Evolutionary conservation across 164 flowering plant genomes (phyloP).

Genomic region (Annona squamosa): DNA sequence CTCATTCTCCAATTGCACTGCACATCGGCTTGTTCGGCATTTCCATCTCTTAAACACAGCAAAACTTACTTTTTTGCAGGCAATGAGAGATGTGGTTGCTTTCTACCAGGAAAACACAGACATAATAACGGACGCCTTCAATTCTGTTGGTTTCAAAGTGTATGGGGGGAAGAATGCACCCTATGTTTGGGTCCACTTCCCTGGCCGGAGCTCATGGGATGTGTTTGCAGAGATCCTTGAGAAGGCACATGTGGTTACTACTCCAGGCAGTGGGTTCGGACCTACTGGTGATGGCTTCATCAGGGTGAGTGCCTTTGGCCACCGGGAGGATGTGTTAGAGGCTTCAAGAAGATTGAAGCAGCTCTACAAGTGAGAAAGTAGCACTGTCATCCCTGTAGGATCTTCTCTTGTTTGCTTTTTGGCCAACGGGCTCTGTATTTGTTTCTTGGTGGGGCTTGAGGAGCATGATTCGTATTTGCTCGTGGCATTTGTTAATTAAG

Average conservation of each 20-base stretch:
- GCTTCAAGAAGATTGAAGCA: constrained; percentile 78
- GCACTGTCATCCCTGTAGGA: neutral
- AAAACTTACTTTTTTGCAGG: constrained; percentile 35
- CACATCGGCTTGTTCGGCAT: neutral
- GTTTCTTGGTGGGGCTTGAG: neutral
- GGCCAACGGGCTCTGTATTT: neutral
- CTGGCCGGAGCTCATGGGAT: constrained; percentile 94
- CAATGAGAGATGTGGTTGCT: constrained; percentile 58
- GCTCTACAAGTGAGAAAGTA: neutral
- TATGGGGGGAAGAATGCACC: constrained; percentile 92
- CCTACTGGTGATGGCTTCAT: constrained; percentile 92
- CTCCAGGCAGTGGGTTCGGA: constrained; percentile 98
- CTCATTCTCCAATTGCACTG: neutral
- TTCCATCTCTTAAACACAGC: neutral
- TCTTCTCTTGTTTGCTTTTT: neutral
- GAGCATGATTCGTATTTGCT: no score
- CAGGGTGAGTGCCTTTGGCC: constrained; percentile 90
- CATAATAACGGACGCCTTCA: constrained; percentile 73
- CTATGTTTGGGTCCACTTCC: constrained; percentile 91
- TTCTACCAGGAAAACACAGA: constrained; percentile 83
- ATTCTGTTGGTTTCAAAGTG: constrained; percentile 72
- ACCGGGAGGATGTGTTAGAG: constrained; percentile 65
- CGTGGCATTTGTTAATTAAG: no score
- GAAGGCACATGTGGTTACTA: constrained; percentile 85
- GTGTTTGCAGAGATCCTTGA: constrained; percentile 85